Conservation (phyloP, 768 basidiomycete genomes). For the Baorangia bicolor region DNA sequence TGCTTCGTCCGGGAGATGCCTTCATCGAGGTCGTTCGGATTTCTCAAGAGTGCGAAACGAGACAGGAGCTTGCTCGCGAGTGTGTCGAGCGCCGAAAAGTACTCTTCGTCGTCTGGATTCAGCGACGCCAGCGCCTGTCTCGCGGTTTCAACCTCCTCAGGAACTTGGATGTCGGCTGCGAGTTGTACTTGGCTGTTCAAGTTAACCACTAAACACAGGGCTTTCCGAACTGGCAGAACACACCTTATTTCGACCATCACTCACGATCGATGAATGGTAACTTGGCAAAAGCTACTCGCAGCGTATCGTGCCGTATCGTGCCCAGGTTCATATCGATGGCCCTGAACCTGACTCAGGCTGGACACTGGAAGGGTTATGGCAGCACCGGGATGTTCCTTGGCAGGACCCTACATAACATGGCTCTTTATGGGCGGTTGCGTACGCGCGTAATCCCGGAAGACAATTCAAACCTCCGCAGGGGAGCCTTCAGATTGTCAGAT, state of each 20-base stretch:
- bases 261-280: not conserved
- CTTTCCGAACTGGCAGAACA: not conserved
- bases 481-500: too few relatives aligned
- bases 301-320: too few relatives aligned
- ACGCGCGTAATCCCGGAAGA: too few relatives aligned
- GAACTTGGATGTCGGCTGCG: not conserved
- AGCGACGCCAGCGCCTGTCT: slow-evolving; percentile 10
- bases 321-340: not conserved
- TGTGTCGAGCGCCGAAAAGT: slow-evolving; percentile 7
- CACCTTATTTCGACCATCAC: slow-evolving; percentile 8
- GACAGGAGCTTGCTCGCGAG: slow-evolving; percentile 13
- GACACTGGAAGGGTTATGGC: too few relatives aligned
- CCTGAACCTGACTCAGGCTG: too few relatives aligned
- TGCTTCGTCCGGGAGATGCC: slow-evolving; percentile 17
- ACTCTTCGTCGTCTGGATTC: slow-evolving; percentile 1
- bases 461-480: too few relatives aligned
- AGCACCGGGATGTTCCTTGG: too few relatives aligned
- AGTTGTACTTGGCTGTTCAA: not conserved
- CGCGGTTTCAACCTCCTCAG: slow-evolving; percentile 10
- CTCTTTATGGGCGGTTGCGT: too few relatives aligned
- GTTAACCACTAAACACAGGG: not conserved
- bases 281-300: not conserved
- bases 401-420: too few relatives aligned
- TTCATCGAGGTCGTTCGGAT: slow-evolving; percentile 26
- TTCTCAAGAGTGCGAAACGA: slow-evolving; percentile 24